Evolutionary conservation across 805 yeast species (phyloP).

Genomic region (Danielia oregonensis): DNA sequence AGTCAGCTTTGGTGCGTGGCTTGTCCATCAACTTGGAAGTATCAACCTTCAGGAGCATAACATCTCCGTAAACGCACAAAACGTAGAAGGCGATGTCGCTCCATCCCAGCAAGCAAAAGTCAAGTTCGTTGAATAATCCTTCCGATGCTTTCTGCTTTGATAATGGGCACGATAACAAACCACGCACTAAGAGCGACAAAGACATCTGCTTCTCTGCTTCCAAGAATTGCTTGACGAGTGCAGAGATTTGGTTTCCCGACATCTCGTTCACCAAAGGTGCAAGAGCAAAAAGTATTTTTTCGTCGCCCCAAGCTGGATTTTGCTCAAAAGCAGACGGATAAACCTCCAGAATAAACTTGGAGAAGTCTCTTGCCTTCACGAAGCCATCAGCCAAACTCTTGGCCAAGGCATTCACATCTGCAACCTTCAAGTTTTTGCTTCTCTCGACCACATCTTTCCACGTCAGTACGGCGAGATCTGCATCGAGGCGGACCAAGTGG

Average conservation of each 20-base stretch:
- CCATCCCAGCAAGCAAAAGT: conserved; percentile 17
- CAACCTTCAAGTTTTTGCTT: not conserved
- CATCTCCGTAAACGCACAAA: conserved; percentile 43
- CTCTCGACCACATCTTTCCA: conserved; percentile 28
- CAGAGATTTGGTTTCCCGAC: conserved; percentile 44
- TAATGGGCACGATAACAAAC: conserved; percentile 35
- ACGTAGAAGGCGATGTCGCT: conserved; percentile 50
- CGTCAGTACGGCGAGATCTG: conserved; percentile 53
- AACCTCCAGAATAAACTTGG: conserved; percentile 39
- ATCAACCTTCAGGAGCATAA: conserved; percentile 1
- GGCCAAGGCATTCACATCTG: conserved; percentile 14
- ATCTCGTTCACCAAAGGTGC: conserved; percentile 40
- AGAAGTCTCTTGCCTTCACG: conserved; percentile 55
- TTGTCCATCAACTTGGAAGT: conserved; percentile 11
- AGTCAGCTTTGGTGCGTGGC: conserved; percentile 17
- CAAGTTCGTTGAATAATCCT: conserved; percentile 2
- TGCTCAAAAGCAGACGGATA: conserved; percentile 35
- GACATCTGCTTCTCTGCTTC: conserved; percentile 3
- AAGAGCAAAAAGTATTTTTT: conserved; percentile 31
- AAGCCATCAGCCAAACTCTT: conserved; percentile 43
- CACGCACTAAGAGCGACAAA: conserved; percentile 24
- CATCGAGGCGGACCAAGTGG: conserved; percentile 49
- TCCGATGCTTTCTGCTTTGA: conserved; percentile 15
- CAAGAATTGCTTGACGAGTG: conserved; percentile 5
- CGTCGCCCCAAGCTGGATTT: conserved; percentile 19